A percentile compares a stretch with the other conserved stretches of the same genome.
Evolutionary conservation across 352 stramenopile species (phyloP).

Genomic region (Pythium chondricola): DNA sequence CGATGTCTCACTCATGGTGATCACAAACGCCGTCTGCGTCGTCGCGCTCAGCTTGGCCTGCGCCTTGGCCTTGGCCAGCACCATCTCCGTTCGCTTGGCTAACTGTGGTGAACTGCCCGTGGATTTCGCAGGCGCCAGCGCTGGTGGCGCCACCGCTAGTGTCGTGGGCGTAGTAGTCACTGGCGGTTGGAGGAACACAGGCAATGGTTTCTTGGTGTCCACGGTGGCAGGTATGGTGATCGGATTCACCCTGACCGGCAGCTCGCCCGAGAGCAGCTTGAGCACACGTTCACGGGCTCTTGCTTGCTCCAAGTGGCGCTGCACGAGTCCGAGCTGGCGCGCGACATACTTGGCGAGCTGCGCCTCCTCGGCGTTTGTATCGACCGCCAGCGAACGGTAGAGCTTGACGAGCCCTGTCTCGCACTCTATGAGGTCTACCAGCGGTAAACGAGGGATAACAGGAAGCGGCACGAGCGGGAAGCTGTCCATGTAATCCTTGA

Average conservation of each 20-base stretch:
- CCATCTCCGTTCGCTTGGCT: background rate
- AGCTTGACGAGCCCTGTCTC: slow-evolving; percentile 31
- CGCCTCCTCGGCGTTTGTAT: slow-evolving; percentile 29
- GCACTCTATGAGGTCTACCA: slow-evolving; percentile 38
- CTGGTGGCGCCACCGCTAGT: background rate
- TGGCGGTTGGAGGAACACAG: slow-evolving; percentile 13
- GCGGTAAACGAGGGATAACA: slow-evolving; percentile 40
- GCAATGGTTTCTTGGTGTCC: slow-evolving; percentile 2
- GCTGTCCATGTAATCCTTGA: slow-evolving; percentile 53
- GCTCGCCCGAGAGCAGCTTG: slow-evolving; percentile 23
- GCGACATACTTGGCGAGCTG: slow-evolving; percentile 53
- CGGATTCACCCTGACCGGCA: slow-evolving; percentile 1
- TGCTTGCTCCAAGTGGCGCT: slow-evolving; percentile 42
- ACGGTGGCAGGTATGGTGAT: background rate
- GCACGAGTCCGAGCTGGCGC: slow-evolving; percentile 46
- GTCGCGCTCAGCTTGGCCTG: slow-evolving; percentile 11
- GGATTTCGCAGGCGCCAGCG: slow-evolving; percentile 4
- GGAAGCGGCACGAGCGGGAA: slow-evolving; percentile 56
- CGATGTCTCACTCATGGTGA: slow-evolving; percentile 28
- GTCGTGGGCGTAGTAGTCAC: background rate
- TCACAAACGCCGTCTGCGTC: slow-evolving; percentile 34
- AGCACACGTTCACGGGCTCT: slow-evolving; percentile 49
- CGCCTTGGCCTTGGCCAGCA: slow-evolving; percentile 5
- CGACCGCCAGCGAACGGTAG: slow-evolving; percentile 25
- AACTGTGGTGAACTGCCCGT: background rate